Conservation (phyloP, 2,329 filamentous ascomycete genomes). For the Talaromyces atroroseus region DNA sequence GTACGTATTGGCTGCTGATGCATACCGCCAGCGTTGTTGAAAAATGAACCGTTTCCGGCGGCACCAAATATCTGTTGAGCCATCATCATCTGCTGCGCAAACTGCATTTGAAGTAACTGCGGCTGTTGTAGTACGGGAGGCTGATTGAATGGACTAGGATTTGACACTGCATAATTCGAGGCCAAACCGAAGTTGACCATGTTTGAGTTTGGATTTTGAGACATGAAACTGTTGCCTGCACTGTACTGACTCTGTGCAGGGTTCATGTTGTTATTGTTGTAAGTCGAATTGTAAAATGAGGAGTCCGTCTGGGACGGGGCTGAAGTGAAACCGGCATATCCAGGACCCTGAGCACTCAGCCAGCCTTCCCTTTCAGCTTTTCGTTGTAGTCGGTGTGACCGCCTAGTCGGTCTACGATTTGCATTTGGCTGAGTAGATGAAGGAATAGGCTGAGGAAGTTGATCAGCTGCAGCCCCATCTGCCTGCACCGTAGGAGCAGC, state of each 20-base stretch:
- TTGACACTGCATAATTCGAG: neutral
- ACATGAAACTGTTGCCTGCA: neutral
- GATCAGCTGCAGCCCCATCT: neutral
- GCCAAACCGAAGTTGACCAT: constrained; percentile 5
- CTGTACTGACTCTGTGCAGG: neutral
- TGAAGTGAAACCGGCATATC: neutral
- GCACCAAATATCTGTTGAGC: neutral
- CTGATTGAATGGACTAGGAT: neutral
- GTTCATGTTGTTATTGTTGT: neutral
- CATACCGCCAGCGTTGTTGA: neutral
- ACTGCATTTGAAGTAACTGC: neutral
- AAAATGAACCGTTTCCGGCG: neutral
- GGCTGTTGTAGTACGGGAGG: neutral
- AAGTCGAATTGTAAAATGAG: neutral
- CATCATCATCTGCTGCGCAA: constrained; percentile 4
- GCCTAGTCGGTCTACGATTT: neutral
- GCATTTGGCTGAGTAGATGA: neutral
- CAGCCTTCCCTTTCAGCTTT: neutral
- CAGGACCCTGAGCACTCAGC: neutral
- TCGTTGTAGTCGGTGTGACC: neutral
- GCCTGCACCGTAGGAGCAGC: neutral
- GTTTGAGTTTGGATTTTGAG: neutral
- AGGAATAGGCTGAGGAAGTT: neutral
- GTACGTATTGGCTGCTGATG: constrained; percentile 3
- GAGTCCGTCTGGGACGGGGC: neutral